Base-by-base conservation (phyloP, 176 grass and related monocot species). In the Ananas comosus region DNA sequence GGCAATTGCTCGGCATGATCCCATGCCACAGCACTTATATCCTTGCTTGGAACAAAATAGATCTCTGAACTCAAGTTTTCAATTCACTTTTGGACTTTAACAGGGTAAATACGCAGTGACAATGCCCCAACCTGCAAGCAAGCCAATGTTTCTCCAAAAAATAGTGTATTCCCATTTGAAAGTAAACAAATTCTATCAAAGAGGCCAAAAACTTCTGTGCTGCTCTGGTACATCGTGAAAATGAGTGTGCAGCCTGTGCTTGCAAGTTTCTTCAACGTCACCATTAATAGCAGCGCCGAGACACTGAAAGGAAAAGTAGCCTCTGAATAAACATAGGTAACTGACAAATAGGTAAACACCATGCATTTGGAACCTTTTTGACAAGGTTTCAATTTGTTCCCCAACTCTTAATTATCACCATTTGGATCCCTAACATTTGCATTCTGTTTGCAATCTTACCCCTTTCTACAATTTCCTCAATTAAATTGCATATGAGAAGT, bases 221-320 rank as follows among this genome's bases (percentile, higher is more conserved):
- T 96, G 70, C 93, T 96, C 76, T 96, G 93, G 70, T 92, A 92
- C 93, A 96, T 96, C 56, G 93, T 96, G 81, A 96, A 96, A 53
- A 96, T 87, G 72, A 96, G 61, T 0, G 88, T 96, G 83, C 93
- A 96, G n/a, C 93, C 93, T 14, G 93, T 96, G 80, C 93, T 96
- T 65, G 93, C 93, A 74, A 96, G 85, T 83, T 96, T 96, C 88
- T 92, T 92, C 64, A 96, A 63, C 23, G 88, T 96, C 49, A 96
- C 93, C 93, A 96, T 96, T 67, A 96, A 80, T 16, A 96, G 83
- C 24, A 96, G 86, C 53, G 93, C 93, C 78, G 93, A 92, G 63
- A 96, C 93, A 81, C 93, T 96, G 71, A 59, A 86, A 70, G 33
- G 51, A 74, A 71, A 83, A 51, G 13, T 11, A 70, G 70, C 22